These are phyloP conservation scores for Bryopsis sp. DNA, from an alignment of 139 green algal species.

Conservation along the genomic window DNA sequence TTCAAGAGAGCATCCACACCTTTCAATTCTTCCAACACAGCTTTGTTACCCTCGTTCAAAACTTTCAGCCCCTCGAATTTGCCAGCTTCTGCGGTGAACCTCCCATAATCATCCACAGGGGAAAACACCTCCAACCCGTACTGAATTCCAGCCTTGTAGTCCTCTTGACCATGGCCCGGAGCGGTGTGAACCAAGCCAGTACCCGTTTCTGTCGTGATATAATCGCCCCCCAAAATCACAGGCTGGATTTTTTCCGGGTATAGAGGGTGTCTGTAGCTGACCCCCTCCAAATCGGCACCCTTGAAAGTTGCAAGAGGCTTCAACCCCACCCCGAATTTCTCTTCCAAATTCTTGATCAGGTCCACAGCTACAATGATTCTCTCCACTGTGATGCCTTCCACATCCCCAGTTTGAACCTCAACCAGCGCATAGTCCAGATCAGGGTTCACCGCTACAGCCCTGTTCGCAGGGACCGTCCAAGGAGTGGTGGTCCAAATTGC, in stretches of 20 bases:
- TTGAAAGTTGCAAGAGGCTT: constrained; percentile 41
- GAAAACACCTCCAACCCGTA: constrained; percentile 82
- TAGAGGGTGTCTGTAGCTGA: constrained; percentile 85
- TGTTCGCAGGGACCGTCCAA: constrained; percentile 98
- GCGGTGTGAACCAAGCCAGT: constrained; percentile 95
- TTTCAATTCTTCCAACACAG: constrained; percentile 64
- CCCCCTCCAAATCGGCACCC: constrained; percentile 64
- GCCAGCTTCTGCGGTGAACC: constrained; percentile 87
- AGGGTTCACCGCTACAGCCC: constrained; percentile 90
- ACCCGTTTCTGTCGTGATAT: constrained; percentile 96
- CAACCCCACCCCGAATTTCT: constrained; percentile 11
- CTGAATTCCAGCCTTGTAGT: constrained; percentile 83
- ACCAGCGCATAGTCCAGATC: constrained; percentile 84
- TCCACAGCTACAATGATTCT: constrained; percentile 8
- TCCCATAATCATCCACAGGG: constrained; percentile 89
- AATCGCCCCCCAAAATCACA: constrained; percentile 93
- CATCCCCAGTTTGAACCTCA: constrained; percentile 24
- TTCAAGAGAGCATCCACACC: constrained; percentile 59
- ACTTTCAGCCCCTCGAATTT: constrained; percentile 75
- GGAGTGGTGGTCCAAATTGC: constrained; percentile 99
- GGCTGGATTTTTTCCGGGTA: constrained; percentile 36
- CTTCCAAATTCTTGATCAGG: not conserved
- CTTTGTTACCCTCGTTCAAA: constrained; percentile 75
- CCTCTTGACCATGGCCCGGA: constrained; percentile 92
- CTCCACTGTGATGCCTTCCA: not conserved